Evolutionary conservation across 805 yeast genomes (phyloP).

Genomic region (Pichia scutulata): DNA sequence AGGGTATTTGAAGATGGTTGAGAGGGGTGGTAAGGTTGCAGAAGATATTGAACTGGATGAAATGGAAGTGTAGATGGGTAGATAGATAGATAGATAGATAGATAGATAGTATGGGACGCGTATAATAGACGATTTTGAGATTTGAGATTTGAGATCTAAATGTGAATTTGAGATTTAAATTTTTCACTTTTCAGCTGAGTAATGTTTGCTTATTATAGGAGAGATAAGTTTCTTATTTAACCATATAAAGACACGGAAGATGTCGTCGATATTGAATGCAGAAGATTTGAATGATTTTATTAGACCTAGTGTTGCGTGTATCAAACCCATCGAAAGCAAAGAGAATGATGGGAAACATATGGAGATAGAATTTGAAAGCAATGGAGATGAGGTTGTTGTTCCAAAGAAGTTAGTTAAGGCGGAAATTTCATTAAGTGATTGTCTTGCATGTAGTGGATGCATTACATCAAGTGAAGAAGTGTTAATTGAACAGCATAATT

Average conservation of each 20-base stretch:
- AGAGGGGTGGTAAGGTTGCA: neutral
- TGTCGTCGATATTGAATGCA: constrained; percentile 85
- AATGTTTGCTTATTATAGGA: neutral
- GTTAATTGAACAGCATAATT: constrained; percentile 83
- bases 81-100: no score
- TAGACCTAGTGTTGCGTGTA: constrained; percentile 89
- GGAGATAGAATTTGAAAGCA: constrained; percentile 44
- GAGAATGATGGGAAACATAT: constrained; percentile 10
- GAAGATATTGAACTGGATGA: constrained; percentile 8
- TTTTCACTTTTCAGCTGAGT: neutral
- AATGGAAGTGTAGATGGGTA: constrained; percentile 11
- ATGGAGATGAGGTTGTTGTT: constrained; percentile 38
- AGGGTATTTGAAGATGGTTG: constrained; percentile 38
- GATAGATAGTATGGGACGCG: no score
- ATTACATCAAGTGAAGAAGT: constrained; percentile 97
- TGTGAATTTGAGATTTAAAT: no score
- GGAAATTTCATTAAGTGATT: constrained; percentile 82
- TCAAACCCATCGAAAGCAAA: constrained; percentile 66
- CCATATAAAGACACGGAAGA: constrained; percentile 23
- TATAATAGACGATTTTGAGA: no score
- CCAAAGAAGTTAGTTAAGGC: constrained; percentile 59
- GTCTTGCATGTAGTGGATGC: constrained; percentile 95
- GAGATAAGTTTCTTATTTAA: neutral
- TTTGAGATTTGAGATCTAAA: no score
- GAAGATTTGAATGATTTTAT: constrained; percentile 93